These are phyloP conservation scores for Rhodamnia rubescens DNA, from an alignment of 345 rosid genomes.

Conservation along the genomic window DNA sequence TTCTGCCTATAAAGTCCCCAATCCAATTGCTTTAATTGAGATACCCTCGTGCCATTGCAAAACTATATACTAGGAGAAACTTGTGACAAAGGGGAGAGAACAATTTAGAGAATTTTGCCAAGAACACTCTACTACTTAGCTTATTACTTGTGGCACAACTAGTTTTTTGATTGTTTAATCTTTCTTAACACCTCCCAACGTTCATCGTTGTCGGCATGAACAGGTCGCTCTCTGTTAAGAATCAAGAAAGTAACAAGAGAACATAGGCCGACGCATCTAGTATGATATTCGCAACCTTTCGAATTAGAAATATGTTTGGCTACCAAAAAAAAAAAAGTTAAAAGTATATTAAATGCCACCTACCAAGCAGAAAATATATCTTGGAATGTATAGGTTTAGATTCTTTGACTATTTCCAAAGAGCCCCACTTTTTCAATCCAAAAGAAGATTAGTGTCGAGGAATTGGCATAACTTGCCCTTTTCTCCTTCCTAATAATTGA, in stretches of 20 bases:
- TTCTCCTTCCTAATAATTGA: neutral
- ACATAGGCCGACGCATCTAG: neutral
- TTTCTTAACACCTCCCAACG: neutral
- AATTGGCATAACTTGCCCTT: neutral
- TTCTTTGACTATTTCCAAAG: neutral
- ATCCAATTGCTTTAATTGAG: neutral
- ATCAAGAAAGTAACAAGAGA: neutral
- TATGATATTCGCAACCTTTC: neutral
- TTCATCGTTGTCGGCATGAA: neutral
- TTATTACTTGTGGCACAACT: neutral
- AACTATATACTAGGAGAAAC: neutral
- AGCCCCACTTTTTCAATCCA: neutral
- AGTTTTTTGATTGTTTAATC: neutral
- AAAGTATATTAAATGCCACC: neutral
- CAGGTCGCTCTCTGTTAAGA: neutral
- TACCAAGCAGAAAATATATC: neutral
- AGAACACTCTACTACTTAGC: neutral
- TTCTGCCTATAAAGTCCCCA: neutral
- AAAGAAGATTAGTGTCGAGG: neutral
- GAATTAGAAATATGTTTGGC: no score
- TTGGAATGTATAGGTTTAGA: neutral
- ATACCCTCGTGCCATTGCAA: neutral
- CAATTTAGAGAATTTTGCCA: neutral
- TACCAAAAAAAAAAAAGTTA: no score
- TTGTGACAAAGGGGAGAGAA: neutral